Conservation (phyloP, 495 filamentous ascomycete genomes). For the Sordaria brevicollis region DNA sequence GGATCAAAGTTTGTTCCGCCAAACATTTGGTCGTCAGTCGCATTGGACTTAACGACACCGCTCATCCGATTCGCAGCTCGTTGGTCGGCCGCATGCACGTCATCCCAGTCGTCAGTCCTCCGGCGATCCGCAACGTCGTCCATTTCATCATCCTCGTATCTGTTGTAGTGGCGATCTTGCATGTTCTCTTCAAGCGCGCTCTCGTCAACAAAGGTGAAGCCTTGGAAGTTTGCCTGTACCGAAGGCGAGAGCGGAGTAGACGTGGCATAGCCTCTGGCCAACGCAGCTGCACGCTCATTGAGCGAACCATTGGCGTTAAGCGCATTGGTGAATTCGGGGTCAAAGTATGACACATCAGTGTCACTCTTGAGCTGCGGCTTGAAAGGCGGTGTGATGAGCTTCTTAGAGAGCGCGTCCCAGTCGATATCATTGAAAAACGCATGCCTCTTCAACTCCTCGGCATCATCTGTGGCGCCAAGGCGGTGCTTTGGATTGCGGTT, state of each 20-base stretch:
- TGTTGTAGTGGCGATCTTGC: conserved; percentile 45
- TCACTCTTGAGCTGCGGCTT: conserved; percentile 94
- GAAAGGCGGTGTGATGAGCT: conserved; percentile 92
- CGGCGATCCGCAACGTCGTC: conserved; percentile 36
- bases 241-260: conserved; percentile 87
- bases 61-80: conserved; percentile 55
- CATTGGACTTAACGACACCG: conserved; percentile 55
- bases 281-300: conserved; percentile 78
- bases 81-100: conserved; percentile 31
- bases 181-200: conserved; percentile 91
- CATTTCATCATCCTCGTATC: conserved; percentile 60
- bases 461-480: conserved; percentile 81
- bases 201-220: conserved; percentile 97
- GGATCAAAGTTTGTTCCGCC: conserved; percentile 62
- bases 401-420: conserved; percentile 77
- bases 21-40: conserved; percentile 61
- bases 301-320: conserved; percentile 72
- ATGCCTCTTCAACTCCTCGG: conserved; percentile 88
- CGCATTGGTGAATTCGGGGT: conserved; percentile 96
- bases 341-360: conserved; percentile 94
- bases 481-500: conserved; percentile 97
- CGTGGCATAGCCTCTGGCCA: conserved; percentile 63
- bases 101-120: conserved; percentile 40
- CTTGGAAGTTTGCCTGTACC: conserved; percentile 96
- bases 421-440: conserved; percentile 92